Percentiles rank a stretch among this genome's conserved stretches.
These are phyloP conservation scores for Vickermania spadyakhi DNA, from an alignment of 208 protist genomes.

Conservation along the genomic window DNA sequence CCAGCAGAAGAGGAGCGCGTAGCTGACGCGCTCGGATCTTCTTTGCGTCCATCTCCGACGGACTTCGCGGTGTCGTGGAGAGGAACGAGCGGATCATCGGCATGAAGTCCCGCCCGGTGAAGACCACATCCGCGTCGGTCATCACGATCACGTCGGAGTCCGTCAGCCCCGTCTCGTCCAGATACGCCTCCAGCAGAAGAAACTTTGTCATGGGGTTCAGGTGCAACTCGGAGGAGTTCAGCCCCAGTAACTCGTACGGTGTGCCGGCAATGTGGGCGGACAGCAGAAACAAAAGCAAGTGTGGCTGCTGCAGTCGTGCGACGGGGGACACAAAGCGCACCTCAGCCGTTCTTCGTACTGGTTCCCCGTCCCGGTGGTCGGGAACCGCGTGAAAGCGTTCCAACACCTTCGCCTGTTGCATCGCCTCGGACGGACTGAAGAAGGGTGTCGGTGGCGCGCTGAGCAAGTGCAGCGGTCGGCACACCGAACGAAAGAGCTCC, in stretches of 20 bases:
- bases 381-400: background rate
- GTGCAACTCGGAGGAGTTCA: background rate
- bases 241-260: background rate
- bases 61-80: background rate
- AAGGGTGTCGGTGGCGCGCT: no score
- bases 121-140: background rate
- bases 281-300: background rate
- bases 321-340: background rate
- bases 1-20: background rate
- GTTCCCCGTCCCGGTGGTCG: background rate
- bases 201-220: background rate
- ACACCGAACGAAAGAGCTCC: no score
- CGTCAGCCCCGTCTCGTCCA: background rate
- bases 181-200: background rate
- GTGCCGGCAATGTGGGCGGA: background rate
- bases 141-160: background rate
- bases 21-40: background rate
- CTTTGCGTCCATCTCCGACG: background rate
- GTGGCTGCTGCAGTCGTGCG: background rate
- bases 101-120: background rate
- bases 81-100: background rate
- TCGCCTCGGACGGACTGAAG: no score
- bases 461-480: no score
- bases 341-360: background rate
- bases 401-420: no score